Base-by-base conservation (phyloP, 208 protist genomes). In the Leishmania guyanensis region DNA sequence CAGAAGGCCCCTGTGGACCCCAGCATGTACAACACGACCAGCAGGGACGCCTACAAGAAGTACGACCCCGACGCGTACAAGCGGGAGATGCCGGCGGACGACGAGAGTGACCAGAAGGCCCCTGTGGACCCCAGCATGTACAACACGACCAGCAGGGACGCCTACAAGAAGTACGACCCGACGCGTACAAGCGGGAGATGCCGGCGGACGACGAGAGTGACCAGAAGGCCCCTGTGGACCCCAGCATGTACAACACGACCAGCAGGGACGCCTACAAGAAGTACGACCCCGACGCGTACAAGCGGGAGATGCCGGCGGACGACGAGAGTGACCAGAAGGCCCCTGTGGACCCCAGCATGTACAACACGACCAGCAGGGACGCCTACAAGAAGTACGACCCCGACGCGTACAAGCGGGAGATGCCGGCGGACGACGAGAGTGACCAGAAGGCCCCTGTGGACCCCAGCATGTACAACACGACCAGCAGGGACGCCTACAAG, bases 331-430 rank as follows among this genome's bases (percentile, higher is more conserved):
- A 66, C 12, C 22, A 60, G 62, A 2, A 58, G 71, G 14, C 53
- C 0, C 79, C 65, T 6, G 70, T 82, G 39, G 48, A 48, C 78
- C 66, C 69, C 26, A 39, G 1, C 80, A 88, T 91, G 86, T 95
- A 89, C 92, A 89, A 86, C 69, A 93, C 84, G 1, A 90, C 88
- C 20, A 86, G 84, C 62, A 65, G 81, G 68, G 85, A 92, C 29
- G 83, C 60, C 39, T 92, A 89, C 75, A 88, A 84, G 77, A 58
- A 79, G 29, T 86, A 87, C 71, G 86, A 84, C 48, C 46, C 73
- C 43, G 80, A 84, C 68, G 88, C 83, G 70, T 94, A 94, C 81
- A 84, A 86, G 77, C 81, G 56, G 6, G 43, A 79, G 1, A 48
- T 86, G 53, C 80, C 64, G 12, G 54, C 16, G 43, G 69, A 66